Base-by-base conservation (phyloP, 2,329 filamentous ascomycete species). In the Chaetomiaceae sp. region DNA sequence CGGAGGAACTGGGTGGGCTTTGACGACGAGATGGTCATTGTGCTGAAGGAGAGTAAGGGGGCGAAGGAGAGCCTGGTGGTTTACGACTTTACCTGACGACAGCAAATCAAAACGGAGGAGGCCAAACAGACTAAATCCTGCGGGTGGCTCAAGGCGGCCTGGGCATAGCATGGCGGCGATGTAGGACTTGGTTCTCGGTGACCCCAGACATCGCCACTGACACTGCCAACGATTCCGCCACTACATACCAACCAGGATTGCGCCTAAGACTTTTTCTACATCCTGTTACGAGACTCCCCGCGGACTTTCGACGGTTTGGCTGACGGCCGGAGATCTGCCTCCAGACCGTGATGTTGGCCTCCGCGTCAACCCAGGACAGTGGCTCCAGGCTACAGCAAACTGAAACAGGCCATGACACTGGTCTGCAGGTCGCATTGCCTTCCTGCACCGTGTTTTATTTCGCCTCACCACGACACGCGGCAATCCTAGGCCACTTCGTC, bases 1-100 rank as follows among this genome's bases (percentile, higher is more conserved):
- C 68, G 71, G 44, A 71, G 75, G 54, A 79, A 79, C 47, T 92
- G 87, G 81, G 83, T 96, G 8, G 89, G 89, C 0, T 96, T 96
- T 63, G 90, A 96, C 64, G 89, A 95, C 38, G 89, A 95, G 69
- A 90, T 90, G 72, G 87, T 96, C n/a, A 85, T 95, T 56, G 82
- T 96, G 37, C 74, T 95, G 46, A 85, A 88, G 59, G 87, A 92
- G 69, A 80, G 81, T 58, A 48, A 38, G 23, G 74, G 80, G 23
- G 87, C 87, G 1, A 78, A 79, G 34, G 87, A 92, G 65, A 84
- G 86, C 56, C 69, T 96, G 57, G 79, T 91, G 65, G 84, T 94
- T 38, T 96, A 96, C 66, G 89, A 96, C 69, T 96, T 96, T 69
- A 89, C 87, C 29, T 88, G 62, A 67, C n/a, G n/a, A n/a, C n/a